Evolutionary conservation across 2,329 filamentous ascomycete genomes (phyloP), one percentile per base, ranked within the genome.

Genomic region (Didymella keratinophila): DNA sequence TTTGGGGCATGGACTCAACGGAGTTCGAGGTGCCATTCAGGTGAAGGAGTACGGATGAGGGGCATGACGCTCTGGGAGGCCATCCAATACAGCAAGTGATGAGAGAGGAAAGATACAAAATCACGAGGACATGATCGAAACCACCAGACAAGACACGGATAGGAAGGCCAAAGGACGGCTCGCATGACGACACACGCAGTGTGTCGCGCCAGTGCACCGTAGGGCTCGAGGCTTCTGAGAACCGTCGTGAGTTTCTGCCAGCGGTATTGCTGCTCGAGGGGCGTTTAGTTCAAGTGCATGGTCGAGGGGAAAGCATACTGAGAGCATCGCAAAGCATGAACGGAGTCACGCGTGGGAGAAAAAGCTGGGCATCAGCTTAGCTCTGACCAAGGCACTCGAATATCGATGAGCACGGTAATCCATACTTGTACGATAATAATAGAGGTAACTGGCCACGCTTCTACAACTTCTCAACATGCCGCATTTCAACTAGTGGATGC

Each of bases 1-100:
- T 83, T 43, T 82, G 79, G 78, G 73, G 75, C 1, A 61, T 81
- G 72, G 81, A 83, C 61, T 67, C 65, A 10, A 63, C 50, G 4
- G 71, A 75, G 44, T 75, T 76, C 50, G 71, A 75, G 36, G 61
- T 71, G 1, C 56, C 53, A 9, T 75, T 70, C 49, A 62, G 68
- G 37, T 73, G 60, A 71, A 8, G n/a, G 5, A 5, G 8, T 12
- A 27, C 0, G 28, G 37, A 52, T 34, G 20, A 37, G 23, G 28
- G 30, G 50, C 18, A 4, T 14, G 14, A 20, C 30, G 21, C 28
- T 23, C 16, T 37, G 21, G 11, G 16, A 44, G 20, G 39, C 27
- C 30, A 21, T 52, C 30, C 20, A 14, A 14, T 18, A 41, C 20
- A 23, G 2, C 37, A 21, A 23, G n/a, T 14, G 20, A 3, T 1